phyloP scores from a whole-genome alignment of 257 asterid species.

The Ilex aquifolium region DNA sequence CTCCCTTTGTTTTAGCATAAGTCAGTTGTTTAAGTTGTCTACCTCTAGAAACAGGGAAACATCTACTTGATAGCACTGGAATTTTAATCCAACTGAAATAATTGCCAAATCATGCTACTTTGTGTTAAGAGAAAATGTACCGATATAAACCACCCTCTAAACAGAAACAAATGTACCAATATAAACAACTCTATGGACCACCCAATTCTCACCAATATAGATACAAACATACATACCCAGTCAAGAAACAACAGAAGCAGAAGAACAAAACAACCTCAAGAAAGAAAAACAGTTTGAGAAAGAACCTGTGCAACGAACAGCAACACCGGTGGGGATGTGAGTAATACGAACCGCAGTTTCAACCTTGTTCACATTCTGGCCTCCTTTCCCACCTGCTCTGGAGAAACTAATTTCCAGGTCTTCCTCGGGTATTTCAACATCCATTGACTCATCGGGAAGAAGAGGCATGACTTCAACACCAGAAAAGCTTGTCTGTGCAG shows the following conservation, averaged over 20 bases:
- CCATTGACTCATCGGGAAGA: constrained; percentile 77
- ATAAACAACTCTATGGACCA: no score
- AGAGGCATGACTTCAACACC: constrained; percentile 99
- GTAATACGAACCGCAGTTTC: constrained; percentile 97
- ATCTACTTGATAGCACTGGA: no score
- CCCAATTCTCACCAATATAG: no score
- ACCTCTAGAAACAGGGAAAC: no score
- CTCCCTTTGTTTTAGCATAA: no score
- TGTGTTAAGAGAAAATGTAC: no score
- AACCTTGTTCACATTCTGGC: constrained; percentile 94
- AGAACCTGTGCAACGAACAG: constrained; percentile 88
- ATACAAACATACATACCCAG: neutral
- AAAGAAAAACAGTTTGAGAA: constrained; percentile 8
- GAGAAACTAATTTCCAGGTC: constrained; percentile 72
- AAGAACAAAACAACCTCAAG: constrained; percentile 2
- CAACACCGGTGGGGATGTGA: constrained; percentile 86
- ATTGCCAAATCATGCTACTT: no score
- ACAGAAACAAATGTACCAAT: no score
- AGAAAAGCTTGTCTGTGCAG: constrained; percentile 80
- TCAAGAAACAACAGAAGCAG: neutral
- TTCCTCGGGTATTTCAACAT: constrained; percentile 90
- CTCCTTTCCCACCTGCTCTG: constrained; percentile 98
- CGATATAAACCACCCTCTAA: no score
- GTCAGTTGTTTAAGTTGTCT: no score
- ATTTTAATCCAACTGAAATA: no score